Evolutionary conservation across 306 rosid genomes (phyloP).

Genomic region (Quercus aquifolioides): DNA sequence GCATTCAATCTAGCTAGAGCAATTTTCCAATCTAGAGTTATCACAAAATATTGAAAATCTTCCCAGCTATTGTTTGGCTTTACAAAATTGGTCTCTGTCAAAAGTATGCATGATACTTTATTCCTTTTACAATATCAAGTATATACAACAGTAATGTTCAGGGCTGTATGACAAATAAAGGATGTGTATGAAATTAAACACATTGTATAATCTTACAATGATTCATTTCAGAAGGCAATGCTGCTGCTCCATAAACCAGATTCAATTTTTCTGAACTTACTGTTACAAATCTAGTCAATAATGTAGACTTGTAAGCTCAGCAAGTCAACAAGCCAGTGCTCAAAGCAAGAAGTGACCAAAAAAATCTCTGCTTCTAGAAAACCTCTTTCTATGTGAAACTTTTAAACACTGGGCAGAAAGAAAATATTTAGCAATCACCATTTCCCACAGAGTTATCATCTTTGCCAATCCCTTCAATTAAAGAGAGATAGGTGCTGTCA

Average conservation of each 20-base stretch:
- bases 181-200: neutral
- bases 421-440: conserved; percentile 29
- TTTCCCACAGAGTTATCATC: conserved; percentile 32
- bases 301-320: conserved; percentile 17
- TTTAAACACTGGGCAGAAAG: conserved; percentile 3
- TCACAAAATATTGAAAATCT: neutral
- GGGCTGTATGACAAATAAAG: conserved; percentile 2
- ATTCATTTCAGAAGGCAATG: conserved; percentile 2
- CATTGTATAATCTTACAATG: conserved; percentile 5
- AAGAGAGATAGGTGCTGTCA: conserved; percentile 67
- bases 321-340: conserved; percentile 1
- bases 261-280: conserved; percentile 13
- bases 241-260: conserved; percentile 9
- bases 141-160: neutral
- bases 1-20: neutral
- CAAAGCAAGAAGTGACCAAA: conserved; percentile 10
- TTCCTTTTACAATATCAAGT: neutral
- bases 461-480: conserved; percentile 53
- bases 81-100: neutral
- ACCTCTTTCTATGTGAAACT: conserved; percentile 7
- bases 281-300: neutral
- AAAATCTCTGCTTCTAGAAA: conserved; percentile 14
- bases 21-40: neutral
- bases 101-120: neutral
- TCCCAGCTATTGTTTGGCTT: neutral